phyloP scores from a whole-genome alignment of 768 basidiomycete species.

The Termitomyces sp. region DNA sequence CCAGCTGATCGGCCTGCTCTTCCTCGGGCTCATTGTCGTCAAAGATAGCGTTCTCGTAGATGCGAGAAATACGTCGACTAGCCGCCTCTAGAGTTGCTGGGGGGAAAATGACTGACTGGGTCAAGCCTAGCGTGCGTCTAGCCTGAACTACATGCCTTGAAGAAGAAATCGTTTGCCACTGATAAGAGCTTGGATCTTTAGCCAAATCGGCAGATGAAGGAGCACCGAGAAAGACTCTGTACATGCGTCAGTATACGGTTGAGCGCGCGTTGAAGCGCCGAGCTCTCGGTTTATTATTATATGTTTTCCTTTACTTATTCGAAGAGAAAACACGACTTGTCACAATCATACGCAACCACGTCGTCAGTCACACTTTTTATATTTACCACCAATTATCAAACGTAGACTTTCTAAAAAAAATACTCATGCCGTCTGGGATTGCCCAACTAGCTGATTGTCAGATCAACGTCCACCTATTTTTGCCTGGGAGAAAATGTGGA shows the following conservation, averaged over 20 bases:
- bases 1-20: background rate
- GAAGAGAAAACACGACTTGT: background rate
- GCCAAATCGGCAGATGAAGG: conserved; percentile 31
- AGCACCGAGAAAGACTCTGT: conserved; percentile 52
- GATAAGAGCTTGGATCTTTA: conserved; percentile 29
- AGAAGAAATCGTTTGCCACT: conserved; percentile 46
- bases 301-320: no score
- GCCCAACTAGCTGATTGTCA: background rate
- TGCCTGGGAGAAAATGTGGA: background rate
- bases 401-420: background rate
- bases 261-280: background rate
- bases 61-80: conserved; percentile 59
- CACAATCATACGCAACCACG: background rate
- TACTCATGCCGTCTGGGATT: background rate
- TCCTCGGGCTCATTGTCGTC: conserved; percentile 24
- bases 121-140: background rate
- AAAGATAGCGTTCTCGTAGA: conserved; percentile 75
- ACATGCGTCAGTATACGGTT: conserved; percentile 20
- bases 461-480: background rate
- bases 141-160: conserved; percentile 14
- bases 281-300: no score
- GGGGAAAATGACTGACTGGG: conserved; percentile 34
- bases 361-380: background rate
- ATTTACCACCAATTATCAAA: no score
- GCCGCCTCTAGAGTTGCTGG: conserved; percentile 60